Conservation (phyloP, 2,329 filamentous ascomycete genomes). For the Falciphora oryzae region DNA sequence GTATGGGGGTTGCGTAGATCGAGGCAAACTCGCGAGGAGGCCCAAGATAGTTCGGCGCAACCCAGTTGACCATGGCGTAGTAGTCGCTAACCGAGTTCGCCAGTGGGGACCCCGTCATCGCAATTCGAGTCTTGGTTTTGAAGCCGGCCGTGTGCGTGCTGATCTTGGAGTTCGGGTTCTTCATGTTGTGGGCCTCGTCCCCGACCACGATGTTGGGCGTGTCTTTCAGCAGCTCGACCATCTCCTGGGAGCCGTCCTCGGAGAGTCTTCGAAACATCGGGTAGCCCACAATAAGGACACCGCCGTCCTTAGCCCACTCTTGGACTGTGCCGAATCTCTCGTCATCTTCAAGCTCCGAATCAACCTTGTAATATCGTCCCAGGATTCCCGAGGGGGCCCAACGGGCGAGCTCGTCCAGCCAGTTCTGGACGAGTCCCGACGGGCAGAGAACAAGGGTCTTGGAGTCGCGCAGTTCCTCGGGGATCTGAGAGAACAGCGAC, state of each 20-base stretch:
- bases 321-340: conserved; percentile 41
- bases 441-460: conserved; percentile 73
- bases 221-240: conserved; percentile 43
- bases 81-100: conserved; percentile 83
- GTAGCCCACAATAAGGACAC: conserved; percentile 74
- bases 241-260: conserved; percentile 4
- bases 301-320: conserved; percentile 59
- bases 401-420: conserved; percentile 67
- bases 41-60: conserved; percentile 73
- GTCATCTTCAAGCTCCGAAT: conserved; percentile 27
- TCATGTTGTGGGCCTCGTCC: conserved; percentile 80
- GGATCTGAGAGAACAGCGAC: conserved; percentile 59
- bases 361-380: conserved; percentile 52
- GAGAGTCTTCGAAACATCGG: conserved; percentile 50
- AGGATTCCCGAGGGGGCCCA: conserved; percentile 58
- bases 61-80: conserved; percentile 82
- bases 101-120: conserved; percentile 80
- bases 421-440: conserved; percentile 70
- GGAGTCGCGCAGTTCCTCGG: conserved; percentile 53
- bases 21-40: conserved; percentile 59
- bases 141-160: conserved; percentile 53
- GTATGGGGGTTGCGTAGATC: conserved; percentile 69
- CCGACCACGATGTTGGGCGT: conserved; percentile 69
- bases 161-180: conserved; percentile 54
- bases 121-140: conserved; percentile 65